Percentiles rank a stretch among this genome's conserved stretches.
Evolutionary conservation across 2,329 filamentous ascomycete species (phyloP).

Genomic region (Monosporascus sp.): DNA sequence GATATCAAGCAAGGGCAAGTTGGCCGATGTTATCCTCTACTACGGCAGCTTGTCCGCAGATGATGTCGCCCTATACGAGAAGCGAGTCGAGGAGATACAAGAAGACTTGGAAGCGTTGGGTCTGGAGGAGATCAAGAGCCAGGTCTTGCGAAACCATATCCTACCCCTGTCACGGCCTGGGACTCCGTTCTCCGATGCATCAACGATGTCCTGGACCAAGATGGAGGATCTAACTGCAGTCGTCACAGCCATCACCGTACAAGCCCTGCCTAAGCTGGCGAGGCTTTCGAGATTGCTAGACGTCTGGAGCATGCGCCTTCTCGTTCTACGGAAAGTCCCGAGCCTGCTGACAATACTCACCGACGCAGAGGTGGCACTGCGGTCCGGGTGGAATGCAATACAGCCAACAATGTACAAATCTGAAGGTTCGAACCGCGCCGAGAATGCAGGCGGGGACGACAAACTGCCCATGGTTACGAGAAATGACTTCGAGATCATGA

Average conservation of each 20-base stretch:
- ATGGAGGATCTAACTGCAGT: conserved; percentile 89
- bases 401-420: conserved; percentile 21
- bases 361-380: conserved; percentile 61
- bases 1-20: conserved; percentile 9
- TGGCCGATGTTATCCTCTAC: conserved; percentile 35
- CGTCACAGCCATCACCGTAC: conserved; percentile 86
- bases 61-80: conserved; percentile 64
- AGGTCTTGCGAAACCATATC: conserved; percentile 78
- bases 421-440: conserved; percentile 2
- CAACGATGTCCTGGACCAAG: conserved; percentile 52
- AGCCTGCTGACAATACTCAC: conserved; percentile 59
- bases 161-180: conserved; percentile 51
- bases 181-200: conserved; percentile 43
- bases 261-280: conserved; percentile 76
- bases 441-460: conserved; percentile 4
- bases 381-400: conserved; percentile 62
- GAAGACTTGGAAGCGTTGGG: conserved; percentile 64
- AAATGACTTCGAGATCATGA: conserved; percentile 53
- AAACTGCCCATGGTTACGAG: conserved; percentile 29
- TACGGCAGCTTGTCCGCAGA: conserved; percentile 65
- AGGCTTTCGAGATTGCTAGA: conserved; percentile 67
- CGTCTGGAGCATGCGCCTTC: conserved; percentile 71
- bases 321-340: conserved; percentile 70
- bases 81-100: conserved; percentile 67
- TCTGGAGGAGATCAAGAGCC: conserved; percentile 82